Base-by-base conservation (phyloP, 768 basidiomycete genomes). In the Trametes villosa region DNA sequence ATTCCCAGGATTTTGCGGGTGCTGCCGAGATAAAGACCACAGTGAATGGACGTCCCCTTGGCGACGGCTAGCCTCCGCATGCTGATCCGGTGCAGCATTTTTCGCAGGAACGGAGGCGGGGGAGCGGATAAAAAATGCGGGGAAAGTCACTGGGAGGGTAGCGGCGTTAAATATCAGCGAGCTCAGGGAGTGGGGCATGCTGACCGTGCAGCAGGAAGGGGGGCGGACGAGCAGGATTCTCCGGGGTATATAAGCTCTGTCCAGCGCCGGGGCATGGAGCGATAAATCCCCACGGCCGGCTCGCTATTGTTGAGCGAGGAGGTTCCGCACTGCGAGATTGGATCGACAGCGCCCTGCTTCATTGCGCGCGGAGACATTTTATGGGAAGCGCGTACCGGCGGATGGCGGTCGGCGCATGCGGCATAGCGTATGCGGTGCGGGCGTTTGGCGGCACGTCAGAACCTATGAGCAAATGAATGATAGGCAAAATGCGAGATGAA, bases 321-420 rank as follows among this genome's bases (percentile, higher is more conserved):
- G 30, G 63, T 65, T 62, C 65, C 60, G 64, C 53, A 67, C n/a
- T n/a, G n/a, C n/a, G n/a, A 66, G 65, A 66, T 67, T 65, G 64
- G 67, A 71, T 69, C 65, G 67, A 60, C 58, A 48, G 63, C 58
- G 66, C 52, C 47, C 40, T 52, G 57, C 53, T 59, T 56, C 60
- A 65, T 66, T 56, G 68, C 57, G 59, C 54, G 60, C 60, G 58
- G 65, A 55, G 63, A 52, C 63, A 59, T 31, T 63, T 57, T 65
- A 67, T 62, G 69, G 67, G 62, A 68, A 64, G 53, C 49, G 40
- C 53, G 67, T 22, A 52, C 67, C 63, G 63, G 53, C 27, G 38
- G 33, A 31, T n/a, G 52, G 38, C 49, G 61, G 61, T 57, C 61
- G 61, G 61, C 66, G 57, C 59, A 53, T 45, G 30, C 54, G 52